These are phyloP conservation scores for Vigna radiata DNA, from an alignment of 306 rosid species.

Conservation along the genomic window DNA sequence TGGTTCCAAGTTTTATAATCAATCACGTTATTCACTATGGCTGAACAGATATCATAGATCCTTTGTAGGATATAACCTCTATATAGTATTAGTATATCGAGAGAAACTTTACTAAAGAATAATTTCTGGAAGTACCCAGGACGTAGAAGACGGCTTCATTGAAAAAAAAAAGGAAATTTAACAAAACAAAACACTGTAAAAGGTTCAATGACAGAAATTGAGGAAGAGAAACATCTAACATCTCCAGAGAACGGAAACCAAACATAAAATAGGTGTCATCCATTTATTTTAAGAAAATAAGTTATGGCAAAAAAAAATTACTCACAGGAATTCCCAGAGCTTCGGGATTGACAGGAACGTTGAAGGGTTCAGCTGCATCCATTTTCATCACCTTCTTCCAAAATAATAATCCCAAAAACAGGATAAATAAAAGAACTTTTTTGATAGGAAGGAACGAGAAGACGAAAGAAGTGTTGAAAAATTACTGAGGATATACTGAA, in stretches of 20 bases:
- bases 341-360: constrained; percentile 93
- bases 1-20: too few species aligned
- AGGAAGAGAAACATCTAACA: constrained; percentile 31
- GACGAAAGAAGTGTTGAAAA: too few species aligned
- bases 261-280: constrained; percentile 19
- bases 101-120: constrained; percentile 21
- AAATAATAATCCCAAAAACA: too few species aligned
- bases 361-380: constrained; percentile 97
- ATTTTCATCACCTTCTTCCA: constrained; percentile 83
- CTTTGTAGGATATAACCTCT: too few species aligned
- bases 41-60: too few species aligned
- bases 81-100: background rate
- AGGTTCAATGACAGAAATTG: constrained; percentile 20
- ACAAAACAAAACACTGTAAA: constrained; percentile 8
- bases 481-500: too few species aligned
- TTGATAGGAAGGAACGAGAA: too few species aligned
- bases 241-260: constrained; percentile 30
- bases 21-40: too few species aligned
- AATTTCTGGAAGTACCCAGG: constrained; percentile 12
- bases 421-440: too few species aligned
- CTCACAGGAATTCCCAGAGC: constrained; percentile 98
- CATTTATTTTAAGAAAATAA: background rate
- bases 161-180: background rate
- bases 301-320: constrained; percentile 6
- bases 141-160: background rate